These are phyloP conservation scores for Erodium texanum DNA, from an alignment of 441 rosid species.

Conservation along the genomic window DNA sequence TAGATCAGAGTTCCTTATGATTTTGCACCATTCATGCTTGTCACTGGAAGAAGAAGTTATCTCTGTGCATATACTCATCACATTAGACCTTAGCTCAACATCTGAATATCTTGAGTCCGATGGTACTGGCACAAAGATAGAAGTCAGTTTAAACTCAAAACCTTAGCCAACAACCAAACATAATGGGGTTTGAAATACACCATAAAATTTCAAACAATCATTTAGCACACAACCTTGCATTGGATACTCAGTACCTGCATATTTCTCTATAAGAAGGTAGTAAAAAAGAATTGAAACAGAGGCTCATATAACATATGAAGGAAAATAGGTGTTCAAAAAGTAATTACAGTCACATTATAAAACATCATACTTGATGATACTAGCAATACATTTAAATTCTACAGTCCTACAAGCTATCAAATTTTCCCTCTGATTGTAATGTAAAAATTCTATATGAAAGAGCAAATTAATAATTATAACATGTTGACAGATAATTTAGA, in stretches of 20 bases:
- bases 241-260: neutral
- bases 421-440: neutral
- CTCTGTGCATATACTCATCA: constrained; percentile 51
- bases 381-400: neutral
- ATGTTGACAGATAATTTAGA: neutral
- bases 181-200: neutral
- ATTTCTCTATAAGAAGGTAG: neutral
- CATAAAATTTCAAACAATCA: neutral
- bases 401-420: neutral
- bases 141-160: constrained; percentile 11
- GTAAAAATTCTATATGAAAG: neutral
- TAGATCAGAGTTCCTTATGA: constrained; percentile 46
- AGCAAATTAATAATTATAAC: neutral
- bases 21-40: constrained; percentile 74
- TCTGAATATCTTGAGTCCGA: constrained; percentile 49
- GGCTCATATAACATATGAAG: neutral
- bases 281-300: neutral
- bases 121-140: constrained; percentile 46
- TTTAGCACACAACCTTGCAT: neutral
- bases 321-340: neutral
- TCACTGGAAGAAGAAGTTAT: constrained; percentile 36
- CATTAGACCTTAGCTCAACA: constrained; percentile 50
- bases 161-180: neutral
- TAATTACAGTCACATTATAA: neutral
- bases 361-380: neutral